These are phyloP conservation scores for Sugiyamaella xylanicola DNA, from an alignment of 1,139 yeast species.

Conservation along the genomic window DNA sequence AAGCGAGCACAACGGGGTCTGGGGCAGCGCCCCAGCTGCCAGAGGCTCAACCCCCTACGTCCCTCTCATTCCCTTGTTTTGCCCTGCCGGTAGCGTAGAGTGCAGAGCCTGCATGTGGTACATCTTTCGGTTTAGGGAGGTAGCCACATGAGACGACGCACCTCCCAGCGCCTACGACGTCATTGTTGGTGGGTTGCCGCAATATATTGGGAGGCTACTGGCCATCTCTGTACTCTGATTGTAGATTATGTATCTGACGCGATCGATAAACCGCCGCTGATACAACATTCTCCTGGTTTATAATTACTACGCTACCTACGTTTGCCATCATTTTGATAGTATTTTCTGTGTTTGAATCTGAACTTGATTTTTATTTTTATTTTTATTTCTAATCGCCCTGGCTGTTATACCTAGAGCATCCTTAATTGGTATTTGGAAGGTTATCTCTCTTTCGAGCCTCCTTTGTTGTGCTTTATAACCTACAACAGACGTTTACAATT, in stretches of 20 bases:
- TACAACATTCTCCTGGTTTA: background rate
- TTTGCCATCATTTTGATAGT: background rate
- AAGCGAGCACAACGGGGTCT: background rate
- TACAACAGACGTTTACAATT: no score
- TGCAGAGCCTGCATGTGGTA: background rate
- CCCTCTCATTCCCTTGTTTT: no score
- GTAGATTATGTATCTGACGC: background rate
- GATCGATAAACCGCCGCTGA: background rate
- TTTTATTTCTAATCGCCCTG: background rate
- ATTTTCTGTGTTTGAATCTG: no score
- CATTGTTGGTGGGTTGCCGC: background rate
- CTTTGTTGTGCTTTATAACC: no score
- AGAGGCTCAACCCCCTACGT: background rate
- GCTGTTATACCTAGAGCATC: no score
- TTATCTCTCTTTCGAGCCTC: no score
- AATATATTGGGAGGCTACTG: background rate
- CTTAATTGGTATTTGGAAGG: no score
- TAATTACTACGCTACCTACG: no score
- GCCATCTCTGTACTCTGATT: background rate
- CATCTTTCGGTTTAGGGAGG: background rate
- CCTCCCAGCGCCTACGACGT: background rate
- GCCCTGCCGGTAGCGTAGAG: no score
- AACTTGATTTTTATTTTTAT: no score
- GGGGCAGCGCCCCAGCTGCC: conserved; percentile 4
- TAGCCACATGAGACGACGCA: background rate